Conservation (phyloP, 768 basidiomycete genomes). For the Cystofilobasidium bisporidii region DNA sequence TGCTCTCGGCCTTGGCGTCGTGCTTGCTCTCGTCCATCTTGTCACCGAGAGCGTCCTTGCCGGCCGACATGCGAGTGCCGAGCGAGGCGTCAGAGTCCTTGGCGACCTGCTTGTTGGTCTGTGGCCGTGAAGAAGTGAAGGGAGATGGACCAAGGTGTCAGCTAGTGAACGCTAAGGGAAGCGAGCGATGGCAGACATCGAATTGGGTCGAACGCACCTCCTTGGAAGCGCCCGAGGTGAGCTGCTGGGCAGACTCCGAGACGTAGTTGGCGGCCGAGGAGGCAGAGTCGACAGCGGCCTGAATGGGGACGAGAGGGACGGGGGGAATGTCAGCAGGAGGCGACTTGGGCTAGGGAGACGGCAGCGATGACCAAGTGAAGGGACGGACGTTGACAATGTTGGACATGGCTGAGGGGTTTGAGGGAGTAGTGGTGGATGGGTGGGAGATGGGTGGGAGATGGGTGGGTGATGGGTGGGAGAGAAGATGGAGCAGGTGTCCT, state of each 20-base stretch:
- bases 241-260: constrained; percentile 13
- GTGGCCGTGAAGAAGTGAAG: background rate
- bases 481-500: background rate
- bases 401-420: background rate
- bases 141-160: background rate
- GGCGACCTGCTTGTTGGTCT: background rate
- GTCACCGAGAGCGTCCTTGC: constrained; percentile 24
- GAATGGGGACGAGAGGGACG: background rate
- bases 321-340: background rate
- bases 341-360: too few relatives aligned
- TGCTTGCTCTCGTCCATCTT: constrained; percentile 18
- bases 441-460: background rate
- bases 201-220: too few relatives aligned
- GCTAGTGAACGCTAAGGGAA: too few relatives aligned
- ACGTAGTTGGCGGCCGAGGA: constrained; percentile 13
- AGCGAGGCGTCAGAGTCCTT: constrained; percentile 24
- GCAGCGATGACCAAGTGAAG: too few relatives aligned
- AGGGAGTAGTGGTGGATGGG: background rate
- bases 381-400: constrained; percentile 6
- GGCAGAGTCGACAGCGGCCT: constrained; percentile 8
- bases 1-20: constrained; percentile 15
- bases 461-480: background rate
- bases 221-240: constrained; percentile 8
- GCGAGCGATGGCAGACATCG: too few relatives aligned
- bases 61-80: constrained; percentile 22